Percentiles rank a stretch among this genome's conserved stretches.
Evolutionary conservation across 208 protist genomes (phyloP).

Genomic region (Leishmania braziliensis): DNA sequence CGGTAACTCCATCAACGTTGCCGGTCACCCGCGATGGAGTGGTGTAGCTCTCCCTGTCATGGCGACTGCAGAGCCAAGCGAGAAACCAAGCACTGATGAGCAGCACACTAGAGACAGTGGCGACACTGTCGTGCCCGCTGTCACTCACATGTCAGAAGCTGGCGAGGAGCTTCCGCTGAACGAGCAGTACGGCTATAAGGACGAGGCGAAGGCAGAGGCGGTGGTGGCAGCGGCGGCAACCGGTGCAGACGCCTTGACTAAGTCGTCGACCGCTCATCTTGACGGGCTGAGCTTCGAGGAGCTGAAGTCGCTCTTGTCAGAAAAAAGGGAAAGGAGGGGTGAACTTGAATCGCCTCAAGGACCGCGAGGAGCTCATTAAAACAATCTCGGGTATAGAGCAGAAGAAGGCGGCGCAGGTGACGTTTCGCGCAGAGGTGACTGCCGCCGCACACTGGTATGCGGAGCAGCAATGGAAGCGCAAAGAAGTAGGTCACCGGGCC

Average conservation of each 20-base stretch:
- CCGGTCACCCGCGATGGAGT: too few relatives aligned
- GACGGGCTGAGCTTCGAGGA: slow-evolving; percentile 23
- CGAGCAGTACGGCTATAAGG: neutral
- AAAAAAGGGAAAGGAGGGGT: slow-evolving; percentile 39
- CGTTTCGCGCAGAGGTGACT: slow-evolving; percentile 26
- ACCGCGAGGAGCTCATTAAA: slow-evolving; percentile 19
- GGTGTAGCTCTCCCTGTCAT: neutral
- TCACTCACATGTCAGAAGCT: neutral
- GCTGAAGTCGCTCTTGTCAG: slow-evolving; percentile 32
- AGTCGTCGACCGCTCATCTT: slow-evolving; percentile 11
- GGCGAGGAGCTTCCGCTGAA: neutral
- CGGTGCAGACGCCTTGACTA: neutral
- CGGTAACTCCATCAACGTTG: neutral
- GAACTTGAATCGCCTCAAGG: slow-evolving; percentile 29
- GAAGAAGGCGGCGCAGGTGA: slow-evolving; percentile 20
- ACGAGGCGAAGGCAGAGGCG: slow-evolving; percentile 10
- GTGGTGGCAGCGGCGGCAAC: neutral
- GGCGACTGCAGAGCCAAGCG: neutral
- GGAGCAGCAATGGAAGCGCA: slow-evolving; percentile 12
- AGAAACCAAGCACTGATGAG: neutral
- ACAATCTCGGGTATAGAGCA: slow-evolving; percentile 25
- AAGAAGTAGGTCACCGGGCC: neutral
- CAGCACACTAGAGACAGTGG: neutral
- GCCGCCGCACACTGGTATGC: slow-evolving; percentile 22
- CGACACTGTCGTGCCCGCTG: neutral